A percentile compares a stretch with the other conserved stretches of the same genome.
These are phyloP conservation scores for Neonothopanus nambi DNA, from an alignment of 1,284 basidiomycete genomes.

Conservation along the genomic window DNA sequence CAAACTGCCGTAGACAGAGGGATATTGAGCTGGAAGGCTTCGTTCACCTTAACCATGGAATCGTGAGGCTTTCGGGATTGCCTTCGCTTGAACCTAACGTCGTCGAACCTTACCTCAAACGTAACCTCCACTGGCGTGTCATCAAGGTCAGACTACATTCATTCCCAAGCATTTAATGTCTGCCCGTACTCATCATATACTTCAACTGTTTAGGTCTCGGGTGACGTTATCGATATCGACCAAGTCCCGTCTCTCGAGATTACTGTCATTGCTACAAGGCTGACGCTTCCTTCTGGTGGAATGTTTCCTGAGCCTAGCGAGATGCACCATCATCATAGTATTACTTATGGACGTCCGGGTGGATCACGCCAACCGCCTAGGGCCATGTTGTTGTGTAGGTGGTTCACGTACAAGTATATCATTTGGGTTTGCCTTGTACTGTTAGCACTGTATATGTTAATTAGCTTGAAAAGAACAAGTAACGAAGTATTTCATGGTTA, in stretches of 20 bases:
- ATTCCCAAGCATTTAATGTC: not conserved
- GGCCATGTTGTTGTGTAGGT: no score
- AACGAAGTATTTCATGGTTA: no score
- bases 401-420: no score
- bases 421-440: no score
- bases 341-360: slow-evolving; percentile 15
- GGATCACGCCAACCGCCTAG: not conserved
- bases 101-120: slow-evolving; percentile 38
- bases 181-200: not conserved
- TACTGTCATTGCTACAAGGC: slow-evolving; percentile 10
- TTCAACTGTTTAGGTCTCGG: slow-evolving; percentile 3
- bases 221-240: slow-evolving; percentile 7
- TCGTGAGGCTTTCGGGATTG: slow-evolving; percentile 29
- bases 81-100: slow-evolving; percentile 33
- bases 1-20: slow-evolving; percentile 32
- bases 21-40: slow-evolving; percentile 53
- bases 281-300: slow-evolving; percentile 12
- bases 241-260: slow-evolving; percentile 9
- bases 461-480: no score
- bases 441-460: no score
- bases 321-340: slow-evolving; percentile 10
- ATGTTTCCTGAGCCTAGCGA: slow-evolving; percentile 15
- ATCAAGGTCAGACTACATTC: slow-evolving; percentile 26
- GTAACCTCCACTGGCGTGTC: slow-evolving; percentile 40
- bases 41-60: slow-evolving; percentile 43